Conservation (phyloP, 257 asterid species). For the Lycium barbarum region DNA sequence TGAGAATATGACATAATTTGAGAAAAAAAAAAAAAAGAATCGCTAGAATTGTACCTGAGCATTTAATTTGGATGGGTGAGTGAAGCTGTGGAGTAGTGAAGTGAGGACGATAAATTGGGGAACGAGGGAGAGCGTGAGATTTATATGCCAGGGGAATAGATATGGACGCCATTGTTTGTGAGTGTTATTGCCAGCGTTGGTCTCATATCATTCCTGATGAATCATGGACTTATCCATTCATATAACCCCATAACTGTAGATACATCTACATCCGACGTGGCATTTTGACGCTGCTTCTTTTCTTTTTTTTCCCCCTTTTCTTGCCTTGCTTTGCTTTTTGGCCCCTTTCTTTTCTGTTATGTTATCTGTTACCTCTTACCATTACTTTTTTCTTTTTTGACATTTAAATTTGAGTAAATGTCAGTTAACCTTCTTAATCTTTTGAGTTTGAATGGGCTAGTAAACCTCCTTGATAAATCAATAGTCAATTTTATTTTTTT, state of each 20-base stretch:
- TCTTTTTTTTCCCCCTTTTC: not conserved
- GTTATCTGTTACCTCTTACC: no score
- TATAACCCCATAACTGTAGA: conserved; percentile 20
- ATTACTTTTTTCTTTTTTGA: no score
- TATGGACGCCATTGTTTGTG: conserved; percentile 57
- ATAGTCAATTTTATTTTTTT: no score
- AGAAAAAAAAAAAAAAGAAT: not conserved
- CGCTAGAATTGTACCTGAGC: conserved; percentile 52
- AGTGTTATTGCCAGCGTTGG: not conserved
- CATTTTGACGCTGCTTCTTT: not conserved
- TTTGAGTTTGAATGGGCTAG: no score
- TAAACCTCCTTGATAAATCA: no score
- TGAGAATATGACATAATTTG: not conserved
- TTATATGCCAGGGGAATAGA: conserved; percentile 51
- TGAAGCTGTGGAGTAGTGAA: conserved; percentile 39
- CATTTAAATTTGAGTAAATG: no score
- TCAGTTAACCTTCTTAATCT: no score
- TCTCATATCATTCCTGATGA: not conserved
- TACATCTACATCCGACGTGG: conserved; percentile 37
- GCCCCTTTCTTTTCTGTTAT: not conserved
- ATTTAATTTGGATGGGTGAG: conserved; percentile 49
- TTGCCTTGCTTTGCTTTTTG: no score
- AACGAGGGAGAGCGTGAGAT: conserved; percentile 40
- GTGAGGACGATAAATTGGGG: conserved; percentile 35
- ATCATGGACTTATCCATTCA: conserved; percentile 35